Base-by-base conservation (phyloP, 2,329 filamentous ascomycete genomes). In the Aspergillus ustus region DNA sequence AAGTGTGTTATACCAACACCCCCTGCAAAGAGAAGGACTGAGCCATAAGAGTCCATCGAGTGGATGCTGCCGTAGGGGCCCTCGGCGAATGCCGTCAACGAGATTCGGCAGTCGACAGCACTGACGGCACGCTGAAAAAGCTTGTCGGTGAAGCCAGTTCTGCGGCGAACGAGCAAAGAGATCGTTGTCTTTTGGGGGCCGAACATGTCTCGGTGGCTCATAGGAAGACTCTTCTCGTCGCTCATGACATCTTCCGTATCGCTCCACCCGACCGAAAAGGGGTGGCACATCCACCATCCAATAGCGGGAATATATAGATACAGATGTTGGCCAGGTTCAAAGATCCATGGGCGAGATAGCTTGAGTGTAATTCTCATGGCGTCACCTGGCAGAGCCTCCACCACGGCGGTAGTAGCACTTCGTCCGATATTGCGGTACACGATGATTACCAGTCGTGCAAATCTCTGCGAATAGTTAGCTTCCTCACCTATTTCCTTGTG, bases 1-100 rank as follows among this genome's bases (percentile, higher is more conserved):
- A 96, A 93, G 76, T 98, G 94, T 1, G 94, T 97, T 78, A 99
- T 98, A 64, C 95, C 95, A 5, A 95, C 93, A 60, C 94, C 92
- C 60, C 93, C 93, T 13, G 94, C 93, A 73, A 97, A 93, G 60
- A 99, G 89, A 65, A 99, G 86, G 49, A 89, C 88, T 48, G 96
- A 95, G 44, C 95, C 94, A 77, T 97, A 98, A 7, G 93, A 97
- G 77, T 93, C 89, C 66, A 98, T 88, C 63, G 88, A 88, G 77
- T 97, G 90, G 73, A 92, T 89, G 46, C 89, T 89, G 4, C 87
- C 89, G 74, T 98, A 98, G 0, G 95, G 94, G 0, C 95, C 95
- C 79, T 98, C 95, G 63, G 96, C 87, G 61, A 91, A 87, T 37
- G 92, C 93, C 61, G 83, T 85, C 59, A 93, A 82, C 11, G 83